Percentiles rank a stretch among this genome's conserved stretches.
These are phyloP conservation scores for Ambrosia trifida DNA, from an alignment of 129 eudicot species.

Conservation along the genomic window DNA sequence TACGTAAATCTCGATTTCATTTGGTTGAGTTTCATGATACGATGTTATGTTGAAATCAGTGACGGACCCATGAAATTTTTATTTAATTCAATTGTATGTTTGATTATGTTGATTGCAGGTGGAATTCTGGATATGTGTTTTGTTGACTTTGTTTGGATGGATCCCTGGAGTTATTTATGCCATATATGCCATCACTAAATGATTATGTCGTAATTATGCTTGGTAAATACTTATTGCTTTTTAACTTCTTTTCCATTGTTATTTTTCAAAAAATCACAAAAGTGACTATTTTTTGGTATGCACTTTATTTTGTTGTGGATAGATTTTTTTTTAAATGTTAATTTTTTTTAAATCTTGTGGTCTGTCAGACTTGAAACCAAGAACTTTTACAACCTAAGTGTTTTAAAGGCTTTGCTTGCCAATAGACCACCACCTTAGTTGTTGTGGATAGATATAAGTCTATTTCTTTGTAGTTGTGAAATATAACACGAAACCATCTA, in stretches of 20 bases:
- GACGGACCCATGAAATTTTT: too few species aligned
- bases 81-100: neutral
- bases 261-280: neutral
- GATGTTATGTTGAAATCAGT: neutral
- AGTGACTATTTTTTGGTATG: neutral
- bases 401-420: too few species aligned
- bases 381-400: too few species aligned
- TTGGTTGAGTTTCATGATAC: neutral
- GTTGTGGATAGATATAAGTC: too few species aligned
- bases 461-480: too few species aligned
- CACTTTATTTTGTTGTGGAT: too few species aligned
- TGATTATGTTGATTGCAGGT: constrained; percentile 29
- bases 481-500: too few species aligned
- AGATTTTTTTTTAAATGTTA: too few species aligned
- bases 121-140: constrained; percentile 57
- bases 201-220: constrained; percentile 17
- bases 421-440: too few species aligned
- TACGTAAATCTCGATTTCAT: constrained; percentile 27
- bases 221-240: neutral
- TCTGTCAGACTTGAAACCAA: too few species aligned
- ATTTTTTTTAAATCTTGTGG: too few species aligned
- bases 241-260: neutral
- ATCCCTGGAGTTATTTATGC: constrained; percentile 59
- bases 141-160: constrained; percentile 50
- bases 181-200: constrained; percentile 49